phyloP scores from a whole-genome alignment of 345 rosid genomes.

The Erysimum cheiranthoides region DNA sequence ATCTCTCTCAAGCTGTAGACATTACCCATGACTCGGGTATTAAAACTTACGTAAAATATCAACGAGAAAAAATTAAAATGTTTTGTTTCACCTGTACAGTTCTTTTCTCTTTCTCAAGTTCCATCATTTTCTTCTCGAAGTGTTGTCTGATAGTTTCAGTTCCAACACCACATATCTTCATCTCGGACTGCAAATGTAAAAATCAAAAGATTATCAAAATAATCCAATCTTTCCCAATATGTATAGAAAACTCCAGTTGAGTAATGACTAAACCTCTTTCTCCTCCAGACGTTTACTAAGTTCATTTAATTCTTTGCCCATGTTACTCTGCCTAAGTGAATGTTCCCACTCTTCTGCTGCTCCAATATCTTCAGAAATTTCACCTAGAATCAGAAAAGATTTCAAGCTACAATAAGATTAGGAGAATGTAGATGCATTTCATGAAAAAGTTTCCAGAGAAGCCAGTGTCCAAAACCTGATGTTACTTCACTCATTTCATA shows the following conservation, averaged over 20 bases:
- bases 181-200: conserved; percentile 65
- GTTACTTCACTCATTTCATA: conserved; percentile 72
- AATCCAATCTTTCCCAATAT: not conserved
- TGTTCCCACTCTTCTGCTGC: conserved; percentile 95
- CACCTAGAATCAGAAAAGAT: conserved; percentile 47
- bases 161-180: conserved; percentile 63
- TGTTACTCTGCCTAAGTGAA: conserved; percentile 67
- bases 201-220: not conserved
- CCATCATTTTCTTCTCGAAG: conserved; percentile 74
- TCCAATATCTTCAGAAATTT: conserved; percentile 67
- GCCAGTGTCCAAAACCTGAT: conserved; percentile 45
- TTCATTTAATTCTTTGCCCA: conserved; percentile 88
- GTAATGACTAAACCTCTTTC: conserved; percentile 72
- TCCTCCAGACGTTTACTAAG: conserved; percentile 82
- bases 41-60: conserved; percentile 9
- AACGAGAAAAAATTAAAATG: conserved; percentile 31
- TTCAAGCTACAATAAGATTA: not conserved
- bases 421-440: conserved; percentile 15
- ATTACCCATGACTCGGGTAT: conserved; percentile 30
- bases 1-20: conserved; percentile 72
- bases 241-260: not conserved
- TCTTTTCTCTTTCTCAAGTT: conserved; percentile 80
- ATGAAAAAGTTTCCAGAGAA: conserved; percentile 19
- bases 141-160: conserved; percentile 70
- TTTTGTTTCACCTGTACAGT: conserved; percentile 51